A percentile compares a stretch with the other conserved stretches of the same genome.
These are phyloP conservation scores for Suillus sp. DNA, from an alignment of 768 basidiomycete species.

Conservation along the genomic window DNA sequence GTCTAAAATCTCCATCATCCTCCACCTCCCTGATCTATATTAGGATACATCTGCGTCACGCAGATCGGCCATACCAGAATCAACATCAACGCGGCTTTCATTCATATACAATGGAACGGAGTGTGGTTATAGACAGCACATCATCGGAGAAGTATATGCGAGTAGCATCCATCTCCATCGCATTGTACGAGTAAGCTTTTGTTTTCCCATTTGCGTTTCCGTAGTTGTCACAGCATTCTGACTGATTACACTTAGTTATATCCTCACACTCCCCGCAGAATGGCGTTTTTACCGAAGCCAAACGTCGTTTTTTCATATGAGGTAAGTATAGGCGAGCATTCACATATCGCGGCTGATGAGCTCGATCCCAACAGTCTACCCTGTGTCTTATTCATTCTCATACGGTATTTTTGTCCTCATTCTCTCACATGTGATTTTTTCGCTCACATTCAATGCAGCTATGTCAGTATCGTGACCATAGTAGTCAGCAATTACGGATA, in stretches of 20 bases:
- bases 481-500: background rate
- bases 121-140: background rate
- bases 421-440: background rate
- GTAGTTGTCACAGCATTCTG: background rate
- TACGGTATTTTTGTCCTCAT: background rate
- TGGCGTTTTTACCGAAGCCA: slow-evolving; percentile 37
- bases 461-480: background rate
- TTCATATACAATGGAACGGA: background rate
- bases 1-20: background rate
- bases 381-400: background rate
- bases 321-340: slow-evolving; percentile 12
- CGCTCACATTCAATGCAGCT: background rate
- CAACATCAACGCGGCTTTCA: background rate
- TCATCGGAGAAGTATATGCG: slow-evolving; percentile 36
- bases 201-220: background rate
- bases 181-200: slow-evolving; percentile 41
- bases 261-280: slow-evolving; percentile 36
- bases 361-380: background rate
- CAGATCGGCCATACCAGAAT: background rate
- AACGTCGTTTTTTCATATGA: slow-evolving; percentile 26
- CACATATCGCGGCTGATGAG: background rate
- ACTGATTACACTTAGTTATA: slow-evolving; percentile 23
- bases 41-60: background rate
- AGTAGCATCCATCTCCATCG: slow-evolving; percentile 38
- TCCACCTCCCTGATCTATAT: background rate